A percentile compares a stretch with the other conserved stretches of the same genome.
These are phyloP conservation scores for Daedaleopsis nitida DNA, from an alignment of 768 basidiomycete species.

Conservation along the genomic window DNA sequence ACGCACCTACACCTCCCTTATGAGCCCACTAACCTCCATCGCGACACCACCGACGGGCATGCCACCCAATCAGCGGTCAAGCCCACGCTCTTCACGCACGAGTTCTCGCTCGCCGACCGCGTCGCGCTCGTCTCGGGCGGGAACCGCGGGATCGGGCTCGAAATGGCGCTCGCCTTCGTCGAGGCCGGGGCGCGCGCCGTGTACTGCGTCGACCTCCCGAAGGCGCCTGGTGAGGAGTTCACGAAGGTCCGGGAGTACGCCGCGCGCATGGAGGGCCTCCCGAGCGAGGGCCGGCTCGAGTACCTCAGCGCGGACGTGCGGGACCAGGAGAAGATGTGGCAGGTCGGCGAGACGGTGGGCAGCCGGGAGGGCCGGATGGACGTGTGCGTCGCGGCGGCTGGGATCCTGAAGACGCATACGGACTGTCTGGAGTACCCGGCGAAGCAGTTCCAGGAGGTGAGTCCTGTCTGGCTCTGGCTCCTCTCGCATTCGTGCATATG, in stretches of 20 bases:
- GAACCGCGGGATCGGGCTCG: conserved; percentile 69
- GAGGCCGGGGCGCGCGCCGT: conserved; percentile 70
- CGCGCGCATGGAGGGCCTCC: conserved; percentile 22
- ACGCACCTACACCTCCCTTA: background rate
- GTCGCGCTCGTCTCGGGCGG: conserved; percentile 43
- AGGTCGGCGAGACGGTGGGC: conserved; percentile 56
- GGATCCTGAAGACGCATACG: conserved; percentile 55
- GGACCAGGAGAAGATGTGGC: conserved; percentile 50
- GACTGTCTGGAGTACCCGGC: conserved; percentile 70
- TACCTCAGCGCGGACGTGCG: conserved; percentile 69
- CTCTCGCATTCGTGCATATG: background rate
- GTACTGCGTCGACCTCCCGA: conserved; percentile 69
- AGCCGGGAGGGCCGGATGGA: conserved; percentile 72
- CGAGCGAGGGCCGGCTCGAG: conserved; percentile 44
- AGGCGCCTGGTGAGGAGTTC: conserved; percentile 60
- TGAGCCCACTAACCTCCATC: conserved; percentile 36
- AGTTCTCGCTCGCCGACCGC: conserved; percentile 35
- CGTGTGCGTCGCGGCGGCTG: conserved; percentile 77
- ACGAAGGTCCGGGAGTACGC: conserved; percentile 49
- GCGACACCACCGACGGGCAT: background rate
- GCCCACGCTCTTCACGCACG: conserved; percentile 29
- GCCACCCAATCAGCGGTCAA: conserved; percentile 15
- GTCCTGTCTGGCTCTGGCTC: background rate
- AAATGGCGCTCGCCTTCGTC: conserved; percentile 74
- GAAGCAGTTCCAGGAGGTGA: conserved; percentile 63